Evolutionary conservation across 108 stramenopile species (phyloP).

Genomic region (Cyclotella choctawhatcheeana): DNA sequence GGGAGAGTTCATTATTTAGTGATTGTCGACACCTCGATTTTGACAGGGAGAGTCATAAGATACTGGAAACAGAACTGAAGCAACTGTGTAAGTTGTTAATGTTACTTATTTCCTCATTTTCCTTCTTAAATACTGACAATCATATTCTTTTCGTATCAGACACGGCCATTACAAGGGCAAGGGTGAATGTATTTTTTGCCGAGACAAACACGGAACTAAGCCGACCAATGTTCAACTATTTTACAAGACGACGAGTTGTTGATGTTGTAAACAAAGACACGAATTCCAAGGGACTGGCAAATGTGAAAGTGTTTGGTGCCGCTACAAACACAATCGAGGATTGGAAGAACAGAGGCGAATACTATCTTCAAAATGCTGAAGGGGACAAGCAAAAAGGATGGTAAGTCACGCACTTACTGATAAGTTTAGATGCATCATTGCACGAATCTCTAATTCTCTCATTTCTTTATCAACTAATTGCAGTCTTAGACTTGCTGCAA

Average conservation of each 20-base stretch:
- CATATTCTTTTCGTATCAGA: constrained; percentile 10
- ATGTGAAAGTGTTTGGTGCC: constrained; percentile 45
- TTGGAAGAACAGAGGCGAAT: constrained; percentile 53
- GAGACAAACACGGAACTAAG: constrained; percentile 31
- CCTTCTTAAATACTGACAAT: background rate
- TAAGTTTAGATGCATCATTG: too few species aligned
- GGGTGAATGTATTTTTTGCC: constrained; percentile 48
- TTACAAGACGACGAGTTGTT: constrained; percentile 33
- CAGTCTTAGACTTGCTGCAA: constrained; percentile 47
- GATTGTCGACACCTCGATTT: constrained; percentile 44
- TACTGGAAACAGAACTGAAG: constrained; percentile 52
- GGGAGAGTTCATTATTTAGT: constrained; percentile 24
- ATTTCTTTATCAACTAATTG: background rate
- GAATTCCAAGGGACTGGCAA: constrained; percentile 13
- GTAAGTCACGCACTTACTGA: background rate
- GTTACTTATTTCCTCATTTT: too few species aligned
- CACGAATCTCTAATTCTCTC: background rate
- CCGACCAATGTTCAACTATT: constrained; percentile 55
- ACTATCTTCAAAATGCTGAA: constrained; percentile 51
- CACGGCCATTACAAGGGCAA: constrained; percentile 53
- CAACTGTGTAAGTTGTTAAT: constrained; percentile 31
- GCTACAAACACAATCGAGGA: constrained; percentile 40
- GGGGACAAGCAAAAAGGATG: constrained; percentile 23
- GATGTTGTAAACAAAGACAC: constrained; percentile 35
- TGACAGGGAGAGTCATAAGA: constrained; percentile 31